Percentiles rank a stretch among this genome's conserved stretches.
These are phyloP conservation scores for Naganishia friedmannii DNA, from an alignment of 768 basidiomycete species.

Conservation along the genomic window DNA sequence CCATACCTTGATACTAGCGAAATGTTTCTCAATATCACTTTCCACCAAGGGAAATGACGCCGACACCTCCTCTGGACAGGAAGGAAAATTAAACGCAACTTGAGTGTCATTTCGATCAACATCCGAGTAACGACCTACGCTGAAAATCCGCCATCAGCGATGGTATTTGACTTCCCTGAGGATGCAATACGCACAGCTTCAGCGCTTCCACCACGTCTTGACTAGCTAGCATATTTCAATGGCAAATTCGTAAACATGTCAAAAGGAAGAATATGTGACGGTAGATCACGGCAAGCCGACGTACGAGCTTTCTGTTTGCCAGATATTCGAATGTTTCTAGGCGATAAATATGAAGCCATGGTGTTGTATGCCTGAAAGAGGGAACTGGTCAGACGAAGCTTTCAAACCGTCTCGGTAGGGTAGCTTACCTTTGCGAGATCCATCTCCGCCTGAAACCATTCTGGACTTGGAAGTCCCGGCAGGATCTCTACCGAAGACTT, in stretches of 20 bases:
- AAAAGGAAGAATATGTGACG: not conserved
- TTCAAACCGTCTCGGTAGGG: not conserved
- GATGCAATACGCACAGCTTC: slow-evolving; percentile 2
- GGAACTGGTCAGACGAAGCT: not conserved
- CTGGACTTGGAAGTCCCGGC: not conserved
- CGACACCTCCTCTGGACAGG: slow-evolving; percentile 38
- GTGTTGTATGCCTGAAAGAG: slow-evolving; percentile 17
- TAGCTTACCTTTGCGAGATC: slow-evolving; percentile 9
- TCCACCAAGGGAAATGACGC: slow-evolving; percentile 38
- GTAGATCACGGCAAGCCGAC: not conserved
- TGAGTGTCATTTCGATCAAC: not conserved
- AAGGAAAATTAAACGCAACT: no score
- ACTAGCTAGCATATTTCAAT: not conserved
- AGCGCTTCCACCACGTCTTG: slow-evolving; percentile 12
- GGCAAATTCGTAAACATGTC: no score
- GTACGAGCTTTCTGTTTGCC: slow-evolving; percentile 18
- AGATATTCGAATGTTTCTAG: slow-evolving; percentile 24
- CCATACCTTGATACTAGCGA: slow-evolving; percentile 34
- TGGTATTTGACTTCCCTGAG: not conserved
- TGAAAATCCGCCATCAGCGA: slow-evolving; percentile 10
- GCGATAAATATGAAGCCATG: slow-evolving; percentile 22
- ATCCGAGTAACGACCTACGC: not conserved
- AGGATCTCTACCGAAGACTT: not conserved
- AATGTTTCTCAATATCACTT: slow-evolving; percentile 39
- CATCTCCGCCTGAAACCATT: slow-evolving; percentile 12